Evolutionary conservation across 108 stramenopile genomes (phyloP).

Genomic region (Skeletonema tropicum): DNA sequence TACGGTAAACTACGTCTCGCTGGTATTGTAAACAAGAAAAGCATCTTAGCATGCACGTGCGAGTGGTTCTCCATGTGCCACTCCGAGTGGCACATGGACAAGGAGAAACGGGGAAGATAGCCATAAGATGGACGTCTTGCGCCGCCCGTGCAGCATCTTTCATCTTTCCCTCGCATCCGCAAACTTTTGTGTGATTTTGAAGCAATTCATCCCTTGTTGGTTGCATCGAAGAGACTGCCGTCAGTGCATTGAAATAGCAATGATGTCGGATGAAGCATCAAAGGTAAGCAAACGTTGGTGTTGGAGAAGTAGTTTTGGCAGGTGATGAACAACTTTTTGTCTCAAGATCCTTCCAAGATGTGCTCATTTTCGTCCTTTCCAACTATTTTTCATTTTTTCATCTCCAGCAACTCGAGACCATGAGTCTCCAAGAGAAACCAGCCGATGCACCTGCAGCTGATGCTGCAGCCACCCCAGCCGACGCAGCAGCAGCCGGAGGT

Average conservation of each 20-base stretch:
- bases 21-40: no score
- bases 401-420: constrained; percentile 25
- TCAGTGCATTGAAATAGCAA: neutral
- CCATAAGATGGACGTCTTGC: no score
- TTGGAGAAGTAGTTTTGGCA: neutral
- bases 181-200: no score
- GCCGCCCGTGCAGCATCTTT: no score
- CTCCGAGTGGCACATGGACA: no score
- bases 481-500: neutral
- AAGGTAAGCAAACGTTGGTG: neutral
- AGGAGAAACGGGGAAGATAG: no score
- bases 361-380: neutral
- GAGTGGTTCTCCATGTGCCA: no score
- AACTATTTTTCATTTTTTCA: neutral
- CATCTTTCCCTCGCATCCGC: no score
- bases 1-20: no score
- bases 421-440: constrained; percentile 32
- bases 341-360: neutral
- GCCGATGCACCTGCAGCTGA: constrained; percentile 12
- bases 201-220: no score
- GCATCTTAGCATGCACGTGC: no score
- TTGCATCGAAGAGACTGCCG: neutral
- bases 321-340: no score
- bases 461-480: neutral
- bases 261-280: constrained; percentile 5